phyloP scores from a whole-genome alignment of 2,329 filamentous ascomycete species.

The Tolypocladium tropicale region DNA sequence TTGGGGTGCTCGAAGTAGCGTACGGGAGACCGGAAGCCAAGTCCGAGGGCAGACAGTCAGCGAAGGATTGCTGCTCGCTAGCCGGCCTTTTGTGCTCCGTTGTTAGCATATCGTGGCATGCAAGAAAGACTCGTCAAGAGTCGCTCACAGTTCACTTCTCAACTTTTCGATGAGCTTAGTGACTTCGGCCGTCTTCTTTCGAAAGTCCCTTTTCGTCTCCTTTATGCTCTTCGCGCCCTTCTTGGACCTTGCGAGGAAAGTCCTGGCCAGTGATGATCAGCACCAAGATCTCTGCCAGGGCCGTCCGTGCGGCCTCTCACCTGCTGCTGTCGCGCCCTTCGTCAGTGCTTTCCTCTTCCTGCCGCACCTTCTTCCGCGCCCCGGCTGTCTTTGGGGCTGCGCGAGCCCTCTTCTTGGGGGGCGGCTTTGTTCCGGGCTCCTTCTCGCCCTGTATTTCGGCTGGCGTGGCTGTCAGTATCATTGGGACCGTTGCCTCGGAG shows the following conservation, averaged over 20 bases:
- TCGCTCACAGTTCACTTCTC: not conserved
- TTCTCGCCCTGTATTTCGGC: constrained; percentile 4
- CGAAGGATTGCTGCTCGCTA: not conserved
- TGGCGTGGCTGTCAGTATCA: not conserved
- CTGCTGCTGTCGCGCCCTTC: not conserved
- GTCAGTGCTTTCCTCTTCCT: not conserved
- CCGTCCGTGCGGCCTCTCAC: not conserved
- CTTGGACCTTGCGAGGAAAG: constrained; percentile 1
- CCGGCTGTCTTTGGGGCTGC: constrained; percentile 4
- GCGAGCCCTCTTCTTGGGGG: constrained; percentile 7
- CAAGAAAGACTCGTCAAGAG: not conserved
- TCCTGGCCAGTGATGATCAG: not conserved
- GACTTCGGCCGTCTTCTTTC: constrained; percentile 11
- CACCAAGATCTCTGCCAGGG: not conserved
- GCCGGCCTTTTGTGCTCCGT: not conserved
- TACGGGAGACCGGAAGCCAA: not conserved
- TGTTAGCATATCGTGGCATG: not conserved
- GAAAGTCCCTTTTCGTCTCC: constrained; percentile 12
- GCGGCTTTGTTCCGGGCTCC: not conserved
- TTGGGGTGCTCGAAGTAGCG: not conserved
- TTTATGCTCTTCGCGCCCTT: constrained; percentile 5
- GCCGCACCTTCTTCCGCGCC: not conserved
- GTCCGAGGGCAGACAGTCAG: not conserved
- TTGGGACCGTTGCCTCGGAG: not conserved
- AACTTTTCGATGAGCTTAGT: constrained; percentile 11